Base-by-base conservation (phyloP, 345 rosid genomes). In the Combretum micranthum region DNA sequence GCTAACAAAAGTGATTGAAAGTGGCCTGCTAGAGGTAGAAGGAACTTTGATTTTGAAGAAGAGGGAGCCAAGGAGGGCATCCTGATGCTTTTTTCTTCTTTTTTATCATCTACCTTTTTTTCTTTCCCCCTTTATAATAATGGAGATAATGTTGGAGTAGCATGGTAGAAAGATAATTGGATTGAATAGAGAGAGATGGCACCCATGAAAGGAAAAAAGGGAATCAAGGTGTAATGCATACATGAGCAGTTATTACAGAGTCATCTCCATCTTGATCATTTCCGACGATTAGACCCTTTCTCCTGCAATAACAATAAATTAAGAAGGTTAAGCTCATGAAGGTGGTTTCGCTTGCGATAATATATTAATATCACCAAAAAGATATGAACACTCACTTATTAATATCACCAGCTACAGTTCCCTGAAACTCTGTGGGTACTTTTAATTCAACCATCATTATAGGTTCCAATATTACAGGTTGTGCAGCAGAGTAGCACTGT, bases 221-320 rank as follows among this genome's bases (percentile, higher is more conserved):
- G 51, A 47, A 54, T 26, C 20, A 44, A 21, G n/a, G 47, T 51
- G 15, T 20, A 50, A 20, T 50, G 46, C 85, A 78, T 72, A 90
- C 97, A 51, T 90, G 68, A 47, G 96, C 87, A 43, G 76, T 76
- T 68, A 94, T 82, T 52, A 94, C 56, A 42, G 90, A 85, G 74
- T 94, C 97, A 60, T 90, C 97, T 56, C 95, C 96, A 19, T 94
- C 99, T 72, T 90, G 99, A 60, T 94, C 96, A 63, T 94, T 90
- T 57, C 97, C 97, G 59, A 94, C 86, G 18, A 90, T 94, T 51
- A 94, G 64, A 64, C 99, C 99, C 77, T 94, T 94, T 77, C 99
- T 85, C 97, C 99, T 94, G 67, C 39, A 50, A 50, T 44, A 64
- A 1, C 18, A 53, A 7, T 55, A 39, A 25, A 43, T 17, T 25